Base-by-base conservation (phyloP, 208 protist species). In the Leishmania tarentolae region DNA sequence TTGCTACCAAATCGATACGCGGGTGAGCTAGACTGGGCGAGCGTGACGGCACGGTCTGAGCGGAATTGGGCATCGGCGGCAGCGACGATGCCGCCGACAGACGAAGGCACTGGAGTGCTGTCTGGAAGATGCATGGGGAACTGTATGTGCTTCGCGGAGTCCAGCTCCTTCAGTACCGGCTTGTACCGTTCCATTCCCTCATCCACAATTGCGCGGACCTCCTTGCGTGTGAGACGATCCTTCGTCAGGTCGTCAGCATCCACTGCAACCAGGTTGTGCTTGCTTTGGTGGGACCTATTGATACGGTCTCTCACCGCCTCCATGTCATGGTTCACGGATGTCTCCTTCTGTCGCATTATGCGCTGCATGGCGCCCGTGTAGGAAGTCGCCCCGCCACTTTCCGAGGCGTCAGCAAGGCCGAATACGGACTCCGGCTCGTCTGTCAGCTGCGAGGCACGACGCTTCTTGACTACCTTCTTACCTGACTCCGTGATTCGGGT, bases 151-250 rank as follows among this genome's bases (percentile, higher is more conserved):
- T 94, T 92, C 24, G 90, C 68, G 40, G 83, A 84, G 75, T 88
- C 90, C 65, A 94, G 87, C 78, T 96, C 90, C 31, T 86, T 87
- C 50, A 98, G 76, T 11, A 97, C 76, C 5, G 83, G 86, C 37
- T 93, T 94, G 79, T 96, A 98, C 83, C 94, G 94, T 52, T 87
- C 84, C 83, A 98, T 84, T 46, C 92, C 84, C 42, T 94, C 84
- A 56, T 93, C 84, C 3, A 94, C 90, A 19, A 95, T 87, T 28
- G 84, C 69, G 56, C 95, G 89, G 35, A 96, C 94, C 73, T 96
- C 86, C 15, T 83, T 73, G 31, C 95, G 92, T 19, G 87, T 83
- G 40, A 91, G 65, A 56, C 79, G 82, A n/a, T 87, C 88, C 85
- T 94, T 96, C 56, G 79, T 82, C 56, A 85, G 73, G 24, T 96